phyloP scores from a whole-genome alignment of 208 protist genomes.

The Entamoeba invadens region DNA sequence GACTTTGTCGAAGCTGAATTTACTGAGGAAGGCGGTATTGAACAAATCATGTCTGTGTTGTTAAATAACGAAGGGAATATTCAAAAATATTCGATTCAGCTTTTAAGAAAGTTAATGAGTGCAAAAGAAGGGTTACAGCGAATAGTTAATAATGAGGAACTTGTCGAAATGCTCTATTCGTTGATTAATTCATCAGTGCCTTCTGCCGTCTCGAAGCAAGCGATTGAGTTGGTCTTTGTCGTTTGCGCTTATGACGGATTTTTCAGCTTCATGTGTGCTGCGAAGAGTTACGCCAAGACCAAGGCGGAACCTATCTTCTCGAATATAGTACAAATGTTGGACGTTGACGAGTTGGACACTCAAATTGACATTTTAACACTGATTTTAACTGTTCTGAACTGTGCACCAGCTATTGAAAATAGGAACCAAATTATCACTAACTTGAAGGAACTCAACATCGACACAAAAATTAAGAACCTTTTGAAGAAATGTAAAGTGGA shows the following conservation, averaged over 20 bases:
- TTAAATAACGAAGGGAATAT: slow-evolving; percentile 3
- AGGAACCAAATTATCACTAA: neutral
- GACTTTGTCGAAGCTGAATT: neutral
- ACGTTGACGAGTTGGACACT: neutral
- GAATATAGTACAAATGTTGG: neutral
- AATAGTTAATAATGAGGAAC: neutral
- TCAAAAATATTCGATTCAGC: neutral
- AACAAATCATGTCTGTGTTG: neutral
- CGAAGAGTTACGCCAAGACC: neutral
- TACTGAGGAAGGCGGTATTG: neutral
- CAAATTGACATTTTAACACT: neutral
- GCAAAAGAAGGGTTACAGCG: neutral
- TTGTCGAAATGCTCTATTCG: neutral
- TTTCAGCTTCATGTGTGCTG: neutral
- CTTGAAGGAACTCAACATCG: neutral
- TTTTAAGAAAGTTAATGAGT: neutral
- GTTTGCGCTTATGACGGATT: neutral
- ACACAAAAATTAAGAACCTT: neutral
- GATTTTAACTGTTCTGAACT: neutral
- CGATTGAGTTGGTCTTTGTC: slow-evolving; percentile 1
- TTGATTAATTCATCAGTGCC: neutral
- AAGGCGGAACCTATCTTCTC: neutral
- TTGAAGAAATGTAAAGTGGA: neutral
- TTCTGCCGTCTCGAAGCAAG: neutral
- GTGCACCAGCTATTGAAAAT: neutral